Evolutionary conservation across 2,329 filamentous ascomycete species (phyloP), one percentile per base, ranked within the genome.

Genomic region (Scytalidium lignicola): DNA sequence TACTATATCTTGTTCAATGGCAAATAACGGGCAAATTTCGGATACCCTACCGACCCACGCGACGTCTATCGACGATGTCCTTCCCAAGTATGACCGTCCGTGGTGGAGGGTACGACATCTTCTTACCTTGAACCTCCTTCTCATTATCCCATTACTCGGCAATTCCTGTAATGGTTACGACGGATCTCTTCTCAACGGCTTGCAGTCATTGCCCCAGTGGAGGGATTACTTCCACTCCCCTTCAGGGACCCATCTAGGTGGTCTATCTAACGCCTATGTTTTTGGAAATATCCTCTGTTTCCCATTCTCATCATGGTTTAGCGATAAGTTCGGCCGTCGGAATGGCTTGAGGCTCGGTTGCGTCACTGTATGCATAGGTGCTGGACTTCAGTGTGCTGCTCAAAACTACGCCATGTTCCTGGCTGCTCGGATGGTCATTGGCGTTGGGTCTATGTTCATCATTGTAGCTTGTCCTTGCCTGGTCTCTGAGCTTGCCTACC

Each of bases 111-210:
- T 55, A 17, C 45, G 47, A 3, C 56, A 58, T 42, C 43, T 58
- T 2, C 45, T 56, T 10, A 52, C 29, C 7, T 32, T 58, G 10
- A 58, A 58, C 44, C 44, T 56, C n/a, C 41, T 56, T 8, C 54
- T 58, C 17, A 41, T 58, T 12, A 43, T 58, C 21, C 55, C 52
- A 12, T 46, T 58, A 3, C 32, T 58, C 4, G 55, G 52, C 10
- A 49, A 52, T 10, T 51, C 54, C 6, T 48, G 50, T 8, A 49
- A 48, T 20, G 55, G 55, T 9, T 58, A 51, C 29, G 55, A 58
- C 52, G 54, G 55, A 26, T 70, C 68, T 1, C 64, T 74, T 51
- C 70, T 72, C 68, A 74, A 74, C 51, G 72, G 70, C 10, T 62
- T 74, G 0, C 70, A 74, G 47, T 65, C 71, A 8, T 62, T 72